These are phyloP conservation scores for Chara braunii DNA, from an alignment of 139 green algal species.

Conservation along the genomic window DNA sequence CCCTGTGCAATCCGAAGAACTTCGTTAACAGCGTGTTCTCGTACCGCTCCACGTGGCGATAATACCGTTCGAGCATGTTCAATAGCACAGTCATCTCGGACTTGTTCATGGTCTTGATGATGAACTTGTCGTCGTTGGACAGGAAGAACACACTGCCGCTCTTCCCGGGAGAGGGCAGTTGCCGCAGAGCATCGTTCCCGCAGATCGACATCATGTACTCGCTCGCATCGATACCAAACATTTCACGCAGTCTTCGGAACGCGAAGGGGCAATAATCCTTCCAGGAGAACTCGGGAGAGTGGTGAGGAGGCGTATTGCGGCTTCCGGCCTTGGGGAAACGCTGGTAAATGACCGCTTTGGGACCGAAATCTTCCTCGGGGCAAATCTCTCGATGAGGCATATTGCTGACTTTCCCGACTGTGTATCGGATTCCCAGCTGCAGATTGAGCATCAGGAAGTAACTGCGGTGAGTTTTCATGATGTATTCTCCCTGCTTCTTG, in stretches of 20 bases:
- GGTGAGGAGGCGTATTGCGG: constrained; percentile 57
- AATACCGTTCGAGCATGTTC: constrained; percentile 68
- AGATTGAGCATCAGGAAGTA: constrained; percentile 87
- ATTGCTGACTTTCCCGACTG: constrained; percentile 49
- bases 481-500: constrained; percentile 54
- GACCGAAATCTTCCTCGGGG: not conserved
- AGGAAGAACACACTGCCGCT: constrained; percentile 72
- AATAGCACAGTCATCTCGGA: constrained; percentile 65
- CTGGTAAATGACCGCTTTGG: constrained; percentile 35
- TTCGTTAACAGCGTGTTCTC: constrained; percentile 67
- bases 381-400: not conserved
- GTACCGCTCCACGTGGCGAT: constrained; percentile 56
- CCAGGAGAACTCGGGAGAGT: constrained; percentile 71
- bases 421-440: constrained; percentile 83
- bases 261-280: constrained; percentile 81
- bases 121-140: constrained; percentile 59
- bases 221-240: constrained; percentile 58
- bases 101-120: constrained; percentile 64
- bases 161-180: constrained; percentile 81
- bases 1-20: constrained; percentile 77
- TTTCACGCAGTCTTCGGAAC: constrained; percentile 66
- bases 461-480: constrained; percentile 72
- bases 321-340: constrained; percentile 58
- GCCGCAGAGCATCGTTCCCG: constrained; percentile 66
- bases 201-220: constrained; percentile 74